A percentile compares a stretch with the other conserved stretches of the same genome.
These are phyloP conservation scores for Escallonia herrerae DNA, from an alignment of 129 eudicot genomes.

Conservation along the genomic window DNA sequence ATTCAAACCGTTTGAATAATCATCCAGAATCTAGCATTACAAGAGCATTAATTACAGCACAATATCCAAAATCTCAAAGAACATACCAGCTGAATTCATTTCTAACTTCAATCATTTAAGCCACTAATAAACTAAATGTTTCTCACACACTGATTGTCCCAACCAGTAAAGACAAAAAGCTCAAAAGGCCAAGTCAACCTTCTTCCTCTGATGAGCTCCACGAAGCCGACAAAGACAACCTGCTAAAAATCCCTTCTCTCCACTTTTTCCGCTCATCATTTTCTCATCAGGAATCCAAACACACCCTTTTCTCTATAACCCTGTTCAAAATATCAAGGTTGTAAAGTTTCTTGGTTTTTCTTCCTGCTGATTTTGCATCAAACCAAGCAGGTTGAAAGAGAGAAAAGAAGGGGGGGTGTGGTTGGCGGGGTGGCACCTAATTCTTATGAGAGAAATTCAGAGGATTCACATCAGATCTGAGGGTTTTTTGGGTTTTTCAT, in stretches of 20 bases:
- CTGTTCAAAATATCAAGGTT: neutral
- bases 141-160: neutral
- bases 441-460: neutral
- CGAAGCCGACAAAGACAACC: too few species aligned
- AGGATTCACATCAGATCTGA: conserved; percentile 41
- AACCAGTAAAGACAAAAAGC: neutral
- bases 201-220: neutral
- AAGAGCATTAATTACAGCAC: neutral
- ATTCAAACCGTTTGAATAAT: too few species aligned
- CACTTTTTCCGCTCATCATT: conserved; percentile 6
- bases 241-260: neutral
- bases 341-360: neutral
- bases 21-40: neutral
- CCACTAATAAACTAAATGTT: neutral
- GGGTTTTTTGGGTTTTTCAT: conserved; percentile 6
- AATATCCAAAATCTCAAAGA: neutral
- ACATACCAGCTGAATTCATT: neutral
- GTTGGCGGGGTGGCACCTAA: conserved; percentile 18
- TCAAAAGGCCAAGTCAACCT: conserved; percentile 7
- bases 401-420: too few species aligned
- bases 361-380: neutral
- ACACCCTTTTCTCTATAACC: neutral
- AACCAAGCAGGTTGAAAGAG: neutral
- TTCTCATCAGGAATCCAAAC: neutral
- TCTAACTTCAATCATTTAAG: neutral